Conservation (phyloP, 2,329 filamentous ascomycete genomes). For the Fusarium albosuccineum region DNA sequence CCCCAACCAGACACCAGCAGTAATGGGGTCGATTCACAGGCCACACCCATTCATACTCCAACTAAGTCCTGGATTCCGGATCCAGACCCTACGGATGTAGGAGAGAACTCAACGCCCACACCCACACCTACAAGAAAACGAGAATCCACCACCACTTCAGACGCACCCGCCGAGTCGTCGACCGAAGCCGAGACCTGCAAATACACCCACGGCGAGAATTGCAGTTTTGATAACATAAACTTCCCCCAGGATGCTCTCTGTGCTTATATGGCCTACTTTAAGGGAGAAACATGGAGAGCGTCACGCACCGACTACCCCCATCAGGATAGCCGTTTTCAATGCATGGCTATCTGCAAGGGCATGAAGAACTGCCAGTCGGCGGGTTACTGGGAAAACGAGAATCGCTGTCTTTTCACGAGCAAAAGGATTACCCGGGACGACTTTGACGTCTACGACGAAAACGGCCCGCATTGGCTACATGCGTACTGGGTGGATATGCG, state of each 20-base stretch:
- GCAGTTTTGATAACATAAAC: slow-evolving; percentile 17
- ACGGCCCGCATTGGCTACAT: neutral
- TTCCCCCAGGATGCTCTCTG: slow-evolving; percentile 15
- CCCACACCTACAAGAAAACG: no score
- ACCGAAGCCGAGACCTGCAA: neutral
- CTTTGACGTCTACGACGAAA: neutral
- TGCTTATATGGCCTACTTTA: slow-evolving; percentile 2
- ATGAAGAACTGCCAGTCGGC: slow-evolving; percentile 12
- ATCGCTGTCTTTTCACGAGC: slow-evolving; percentile 18
- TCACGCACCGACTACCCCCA: slow-evolving; percentile 13
- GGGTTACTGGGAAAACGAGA: slow-evolving; percentile 11
- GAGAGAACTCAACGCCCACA: no score
- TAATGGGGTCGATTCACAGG: neutral
- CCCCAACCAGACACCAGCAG: neutral
- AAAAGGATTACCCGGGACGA: slow-evolving; percentile 5
- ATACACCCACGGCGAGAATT: slow-evolving; percentile 16
- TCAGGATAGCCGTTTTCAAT: slow-evolving; percentile 21
- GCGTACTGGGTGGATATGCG: slow-evolving; percentile 13
- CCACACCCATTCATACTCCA: neutral
- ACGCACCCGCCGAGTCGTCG: neutral
- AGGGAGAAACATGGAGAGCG: slow-evolving; percentile 10
- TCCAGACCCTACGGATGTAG: no score
- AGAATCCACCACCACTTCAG: neutral
- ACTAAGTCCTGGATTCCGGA: neutral
- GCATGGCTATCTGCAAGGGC: slow-evolving; percentile 18